phyloP scores from a whole-genome alignment of 2,329 filamentous ascomycete species.

The Alternaria ventricosa region DNA sequence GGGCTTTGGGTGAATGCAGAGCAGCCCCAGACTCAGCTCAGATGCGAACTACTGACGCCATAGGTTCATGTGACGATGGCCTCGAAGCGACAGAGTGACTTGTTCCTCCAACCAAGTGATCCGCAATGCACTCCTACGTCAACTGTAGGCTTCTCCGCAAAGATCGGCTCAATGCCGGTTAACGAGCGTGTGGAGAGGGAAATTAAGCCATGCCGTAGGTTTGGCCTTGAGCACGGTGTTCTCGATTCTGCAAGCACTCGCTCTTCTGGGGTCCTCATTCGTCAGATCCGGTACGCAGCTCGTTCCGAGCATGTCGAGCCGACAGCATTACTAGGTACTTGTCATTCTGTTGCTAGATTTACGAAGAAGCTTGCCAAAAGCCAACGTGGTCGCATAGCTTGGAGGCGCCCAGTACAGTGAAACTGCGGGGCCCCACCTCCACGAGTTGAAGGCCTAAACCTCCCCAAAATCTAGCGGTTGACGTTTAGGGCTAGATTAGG shows the following conservation, averaged over 20 bases:
- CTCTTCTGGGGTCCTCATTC: background rate
- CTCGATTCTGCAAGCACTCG: background rate
- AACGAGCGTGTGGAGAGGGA: background rate
- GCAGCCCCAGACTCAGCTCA: slow-evolving; percentile 3
- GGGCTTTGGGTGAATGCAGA: background rate
- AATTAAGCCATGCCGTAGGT: background rate
- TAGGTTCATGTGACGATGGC: slow-evolving; percentile 13
- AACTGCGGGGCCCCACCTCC: slow-evolving; percentile 40
- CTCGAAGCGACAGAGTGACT: background rate
- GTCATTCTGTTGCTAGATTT: background rate
- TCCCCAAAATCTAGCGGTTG: slow-evolving; percentile 23
- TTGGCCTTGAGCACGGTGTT: background rate
- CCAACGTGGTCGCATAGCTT: background rate
- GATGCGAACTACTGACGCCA: background rate
- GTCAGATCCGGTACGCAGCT: background rate
- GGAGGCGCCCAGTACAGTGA: slow-evolving; percentile 13
- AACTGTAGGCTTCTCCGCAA: background rate
- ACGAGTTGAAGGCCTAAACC: slow-evolving; percentile 16
- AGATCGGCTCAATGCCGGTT: background rate
- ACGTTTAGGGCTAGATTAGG: slow-evolving; percentile 18
- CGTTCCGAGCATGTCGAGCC: background rate
- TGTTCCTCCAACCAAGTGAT: background rate
- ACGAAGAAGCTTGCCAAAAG: background rate
- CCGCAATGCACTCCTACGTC: background rate
- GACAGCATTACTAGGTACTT: background rate